phyloP scores from a whole-genome alignment of 257 asterid genomes.

The Solanum rostratum region DNA sequence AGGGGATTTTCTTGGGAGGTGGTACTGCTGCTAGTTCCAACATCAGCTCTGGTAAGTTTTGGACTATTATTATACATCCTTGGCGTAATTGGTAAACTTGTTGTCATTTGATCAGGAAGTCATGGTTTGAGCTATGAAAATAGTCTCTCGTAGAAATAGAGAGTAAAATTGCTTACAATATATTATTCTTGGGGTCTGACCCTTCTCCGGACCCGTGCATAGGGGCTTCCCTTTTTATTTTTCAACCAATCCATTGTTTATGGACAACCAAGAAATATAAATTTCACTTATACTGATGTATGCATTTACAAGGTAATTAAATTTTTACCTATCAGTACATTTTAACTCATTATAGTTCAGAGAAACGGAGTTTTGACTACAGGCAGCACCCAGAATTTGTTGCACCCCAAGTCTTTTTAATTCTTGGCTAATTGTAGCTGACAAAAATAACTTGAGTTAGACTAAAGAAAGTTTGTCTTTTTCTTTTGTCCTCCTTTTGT shows the following conservation, averaged over 20 bases:
- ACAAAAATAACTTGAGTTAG: background rate
- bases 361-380: background rate
- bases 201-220: background rate
- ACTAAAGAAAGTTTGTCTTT: background rate
- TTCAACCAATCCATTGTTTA: background rate
- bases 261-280: background rate
- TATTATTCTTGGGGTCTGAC: background rate
- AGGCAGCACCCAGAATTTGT: background rate
- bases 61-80: background rate
- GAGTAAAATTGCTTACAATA: background rate
- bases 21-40: conserved; percentile 64
- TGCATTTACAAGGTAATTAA: background rate
- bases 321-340: background rate
- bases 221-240: background rate
- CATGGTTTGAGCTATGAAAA: background rate
- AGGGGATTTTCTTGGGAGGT: conserved; percentile 85
- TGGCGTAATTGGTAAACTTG: background rate
- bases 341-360: background rate
- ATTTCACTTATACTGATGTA: background rate
- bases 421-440: background rate
- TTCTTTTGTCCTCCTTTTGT: background rate
- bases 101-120: background rate
- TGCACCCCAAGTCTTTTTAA: background rate
- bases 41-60: conserved; percentile 67
- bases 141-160: background rate